Percentiles rank a stretch among this genome's conserved stretches.
Conservation (phyloP, 495 filamentous ascomycete genomes). For the Apiosordaria backusii region DNA sequence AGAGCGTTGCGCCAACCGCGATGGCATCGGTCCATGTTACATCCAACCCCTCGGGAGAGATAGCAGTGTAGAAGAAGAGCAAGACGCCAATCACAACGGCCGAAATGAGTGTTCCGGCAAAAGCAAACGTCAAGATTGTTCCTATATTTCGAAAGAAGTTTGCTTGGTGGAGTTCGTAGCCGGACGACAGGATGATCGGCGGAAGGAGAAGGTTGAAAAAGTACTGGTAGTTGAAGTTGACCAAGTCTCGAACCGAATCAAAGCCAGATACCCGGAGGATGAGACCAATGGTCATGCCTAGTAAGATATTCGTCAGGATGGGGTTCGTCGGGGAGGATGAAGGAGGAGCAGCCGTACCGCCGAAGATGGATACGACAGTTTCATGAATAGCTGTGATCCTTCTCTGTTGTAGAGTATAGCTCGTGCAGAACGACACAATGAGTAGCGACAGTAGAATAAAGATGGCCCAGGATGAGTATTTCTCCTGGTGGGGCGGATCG, state of each 20-base stretch:
- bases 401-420: slow-evolving; percentile 90
- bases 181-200: slow-evolving; percentile 94
- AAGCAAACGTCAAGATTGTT: slow-evolving; percentile 97
- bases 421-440: slow-evolving; percentile 91
- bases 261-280: slow-evolving; percentile 76
- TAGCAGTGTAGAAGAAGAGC: slow-evolving; percentile 80
- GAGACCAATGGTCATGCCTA: slow-evolving; percentile 94
- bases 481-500: slow-evolving; percentile 69
- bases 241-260: slow-evolving; percentile 76
- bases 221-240: slow-evolving; percentile 97
- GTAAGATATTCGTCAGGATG: slow-evolving; percentile 12
- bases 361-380: slow-evolving; percentile 97
- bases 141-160: slow-evolving; percentile 99
- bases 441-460: slow-evolving; percentile 93
- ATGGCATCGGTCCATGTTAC: slow-evolving; percentile 92
- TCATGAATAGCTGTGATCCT: slow-evolving; percentile 97
- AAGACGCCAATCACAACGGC: slow-evolving; percentile 86
- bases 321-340: neutral
- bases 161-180: slow-evolving; percentile 94
- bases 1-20: slow-evolving; percentile 91
- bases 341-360: slow-evolving; percentile 54
- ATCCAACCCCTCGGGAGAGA: slow-evolving; percentile 78
- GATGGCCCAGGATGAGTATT: slow-evolving; percentile 91
- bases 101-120: slow-evolving; percentile 95
- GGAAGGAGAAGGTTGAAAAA: slow-evolving; percentile 98